Evolutionary conservation across 164 flowering plant genomes (phyloP).

Genomic region (Vitis riparia): DNA sequence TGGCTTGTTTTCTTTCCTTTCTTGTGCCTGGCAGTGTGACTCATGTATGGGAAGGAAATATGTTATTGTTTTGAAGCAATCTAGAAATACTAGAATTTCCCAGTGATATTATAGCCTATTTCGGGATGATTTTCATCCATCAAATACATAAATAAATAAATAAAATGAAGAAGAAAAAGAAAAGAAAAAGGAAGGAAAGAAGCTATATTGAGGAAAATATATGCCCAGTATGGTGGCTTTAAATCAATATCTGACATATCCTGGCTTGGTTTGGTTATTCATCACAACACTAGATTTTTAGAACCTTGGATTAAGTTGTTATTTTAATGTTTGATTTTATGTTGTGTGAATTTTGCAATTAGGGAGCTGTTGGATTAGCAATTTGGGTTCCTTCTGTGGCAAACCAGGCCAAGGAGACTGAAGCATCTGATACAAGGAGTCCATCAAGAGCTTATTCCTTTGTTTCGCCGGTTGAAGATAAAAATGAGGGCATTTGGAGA

Average conservation of each 20-base stretch:
- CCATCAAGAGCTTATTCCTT: constrained; percentile 60
- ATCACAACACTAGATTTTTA: background rate
- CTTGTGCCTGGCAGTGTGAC: no score
- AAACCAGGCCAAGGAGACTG: constrained; percentile 71
- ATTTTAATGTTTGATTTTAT: background rate
- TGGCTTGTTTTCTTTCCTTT: no score
- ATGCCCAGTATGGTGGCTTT: no score
- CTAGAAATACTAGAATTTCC: no score
- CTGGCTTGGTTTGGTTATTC: constrained; percentile 1
- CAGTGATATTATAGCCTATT: background rate
- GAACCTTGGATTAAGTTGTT: background rate
- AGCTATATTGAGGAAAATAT: no score
- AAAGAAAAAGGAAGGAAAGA: no score
- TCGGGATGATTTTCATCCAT: background rate
- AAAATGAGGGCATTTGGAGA: constrained; percentile 45
- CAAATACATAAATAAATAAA: no score
- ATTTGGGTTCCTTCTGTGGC: constrained; percentile 98
- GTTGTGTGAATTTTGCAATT: constrained; percentile 18
- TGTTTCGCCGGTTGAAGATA: constrained; percentile 55
- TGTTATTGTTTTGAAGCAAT: no score
- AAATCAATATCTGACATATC: no score
- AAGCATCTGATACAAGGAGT: constrained; percentile 48
- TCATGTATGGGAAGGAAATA: no score
- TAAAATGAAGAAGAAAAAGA: no score
- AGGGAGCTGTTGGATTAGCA: constrained; percentile 99